phyloP scores from a whole-genome alignment of 495 filamentous ascomycete genomes.

The Aspergillus affinis region DNA sequence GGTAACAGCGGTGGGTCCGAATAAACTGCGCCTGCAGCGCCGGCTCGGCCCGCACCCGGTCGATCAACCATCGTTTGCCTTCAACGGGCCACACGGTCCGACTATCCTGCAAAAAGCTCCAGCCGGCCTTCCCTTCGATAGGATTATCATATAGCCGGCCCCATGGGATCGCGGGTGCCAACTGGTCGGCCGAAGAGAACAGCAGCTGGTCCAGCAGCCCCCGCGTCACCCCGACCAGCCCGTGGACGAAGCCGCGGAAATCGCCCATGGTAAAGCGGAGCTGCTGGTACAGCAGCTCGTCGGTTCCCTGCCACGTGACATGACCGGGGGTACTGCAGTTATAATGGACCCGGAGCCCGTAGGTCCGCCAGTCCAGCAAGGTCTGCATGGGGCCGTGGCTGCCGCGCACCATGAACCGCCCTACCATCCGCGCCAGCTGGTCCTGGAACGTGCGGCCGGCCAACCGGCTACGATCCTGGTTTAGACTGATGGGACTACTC shows the following conservation, averaged over 20 bases:
- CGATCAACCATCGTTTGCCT: conserved; percentile 1
- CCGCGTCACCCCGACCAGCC: too few relatives aligned
- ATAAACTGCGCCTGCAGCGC: conserved; percentile 6
- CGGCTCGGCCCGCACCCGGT: conserved; percentile 7
- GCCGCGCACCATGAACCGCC: conserved; percentile 13
- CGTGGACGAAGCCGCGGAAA: too few relatives aligned
- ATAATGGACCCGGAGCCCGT: too few relatives aligned
- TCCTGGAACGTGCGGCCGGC: background rate
- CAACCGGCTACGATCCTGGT: too few relatives aligned
- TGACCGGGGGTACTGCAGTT: too few relatives aligned
- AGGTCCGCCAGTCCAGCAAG: conserved; percentile 25
- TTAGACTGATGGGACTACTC: too few relatives aligned
- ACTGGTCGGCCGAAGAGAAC: too few relatives aligned
- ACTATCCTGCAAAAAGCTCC: conserved; percentile 14
- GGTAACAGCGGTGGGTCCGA: background rate
- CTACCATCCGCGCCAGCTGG: conserved; percentile 7
- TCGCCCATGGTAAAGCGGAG: too few relatives aligned
- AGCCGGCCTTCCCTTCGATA: background rate
- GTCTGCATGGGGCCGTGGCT: conserved; percentile 11
- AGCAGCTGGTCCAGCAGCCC: background rate
- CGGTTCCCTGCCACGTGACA: too few relatives aligned
- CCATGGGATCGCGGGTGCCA: conserved; percentile 4
- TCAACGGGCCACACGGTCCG: conserved; percentile 7
- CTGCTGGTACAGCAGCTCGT: too few relatives aligned
- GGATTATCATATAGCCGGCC: conserved; percentile 8